Conservation (phyloP, 192 early-diverging fungal species). For the Coemansia sp. region DNA sequence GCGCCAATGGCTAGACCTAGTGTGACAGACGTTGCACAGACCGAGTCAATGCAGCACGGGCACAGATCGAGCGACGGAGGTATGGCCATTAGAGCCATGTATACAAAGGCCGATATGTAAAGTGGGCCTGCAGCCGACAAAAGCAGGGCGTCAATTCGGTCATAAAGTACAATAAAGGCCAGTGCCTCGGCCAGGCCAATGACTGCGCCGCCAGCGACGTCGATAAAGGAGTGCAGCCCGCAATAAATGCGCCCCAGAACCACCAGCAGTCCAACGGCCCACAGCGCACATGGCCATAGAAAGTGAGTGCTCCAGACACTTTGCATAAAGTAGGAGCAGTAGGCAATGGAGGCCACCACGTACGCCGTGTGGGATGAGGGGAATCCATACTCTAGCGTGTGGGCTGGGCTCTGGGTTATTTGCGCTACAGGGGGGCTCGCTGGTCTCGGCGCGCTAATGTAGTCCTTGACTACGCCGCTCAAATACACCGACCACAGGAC, state of each 20-base stretch:
- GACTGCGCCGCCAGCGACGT: slow-evolving; percentile 67
- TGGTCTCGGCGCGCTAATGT: slow-evolving; percentile 82
- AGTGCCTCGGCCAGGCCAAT: slow-evolving; percentile 63
- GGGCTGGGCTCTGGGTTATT: slow-evolving; percentile 63
- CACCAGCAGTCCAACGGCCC: slow-evolving; percentile 56
- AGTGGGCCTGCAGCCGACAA: slow-evolving; percentile 39
- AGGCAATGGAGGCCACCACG: slow-evolving; percentile 69
- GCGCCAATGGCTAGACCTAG: slow-evolving; percentile 36
- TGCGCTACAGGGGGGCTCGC: slow-evolving; percentile 72
- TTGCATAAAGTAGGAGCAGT: slow-evolving; percentile 38
- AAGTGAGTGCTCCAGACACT: slow-evolving; percentile 20
- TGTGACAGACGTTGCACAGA: slow-evolving; percentile 45
- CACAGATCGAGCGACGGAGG: slow-evolving; percentile 49
- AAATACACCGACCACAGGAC: slow-evolving; percentile 53
- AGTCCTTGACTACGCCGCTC: slow-evolving; percentile 66
- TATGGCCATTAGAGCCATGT: slow-evolving; percentile 24
- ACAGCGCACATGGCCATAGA: slow-evolving; percentile 52
- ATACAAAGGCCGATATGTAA: slow-evolving; percentile 26
- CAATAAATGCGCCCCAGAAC: slow-evolving; percentile 76
- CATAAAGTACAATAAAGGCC: slow-evolving; percentile 29
- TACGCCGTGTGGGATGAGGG: slow-evolving; percentile 89
- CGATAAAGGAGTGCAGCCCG: slow-evolving; percentile 85
- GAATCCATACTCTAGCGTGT: slow-evolving; percentile 85
- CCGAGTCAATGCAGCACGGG: slow-evolving; percentile 53
- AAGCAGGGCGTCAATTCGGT: slow-evolving; percentile 29